Percentiles rank a stretch among this genome's conserved stretches.
These are phyloP conservation scores for Carex myosuroides DNA, from an alignment of 176 grass and related monocot genomes.

Conservation along the genomic window DNA sequence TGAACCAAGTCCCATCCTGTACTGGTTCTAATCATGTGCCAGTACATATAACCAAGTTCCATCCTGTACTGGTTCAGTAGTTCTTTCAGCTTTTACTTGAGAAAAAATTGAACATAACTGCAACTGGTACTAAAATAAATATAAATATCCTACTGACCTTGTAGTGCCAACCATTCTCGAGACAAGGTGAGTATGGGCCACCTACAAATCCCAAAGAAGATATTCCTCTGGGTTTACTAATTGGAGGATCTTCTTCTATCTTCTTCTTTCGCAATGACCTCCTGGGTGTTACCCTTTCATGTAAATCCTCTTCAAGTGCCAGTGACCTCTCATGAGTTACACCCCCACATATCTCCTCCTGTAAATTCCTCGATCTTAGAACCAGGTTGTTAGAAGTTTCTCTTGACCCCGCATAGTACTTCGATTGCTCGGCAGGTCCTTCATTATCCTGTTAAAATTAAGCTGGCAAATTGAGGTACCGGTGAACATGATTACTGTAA, in stretches of 20 bases:
- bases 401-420: not conserved
- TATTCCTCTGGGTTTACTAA: not conserved
- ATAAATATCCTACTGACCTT: not conserved
- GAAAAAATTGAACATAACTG: not conserved
- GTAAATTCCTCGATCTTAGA: not conserved
- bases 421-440: not conserved
- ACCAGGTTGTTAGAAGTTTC: not conserved
- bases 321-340: not conserved
- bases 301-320: not conserved
- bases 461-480: not conserved
- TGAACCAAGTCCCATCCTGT: not conserved
- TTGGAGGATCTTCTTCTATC: not conserved
- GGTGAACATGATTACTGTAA: not conserved
- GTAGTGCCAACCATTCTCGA: not conserved
- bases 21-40: not conserved
- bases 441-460: slow-evolving; percentile 18
- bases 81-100: not conserved
- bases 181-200: not conserved
- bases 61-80: not conserved
- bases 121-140: not conserved
- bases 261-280: not conserved
- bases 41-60: not conserved
- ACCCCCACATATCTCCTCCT: not conserved
- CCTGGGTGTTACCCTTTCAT: not conserved
- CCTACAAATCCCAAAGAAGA: not conserved